Percentiles rank a stretch among this genome's conserved stretches.
Evolutionary conservation across 2,329 filamentous ascomycete species (phyloP).

Genomic region (Alternaria sp.): DNA sequence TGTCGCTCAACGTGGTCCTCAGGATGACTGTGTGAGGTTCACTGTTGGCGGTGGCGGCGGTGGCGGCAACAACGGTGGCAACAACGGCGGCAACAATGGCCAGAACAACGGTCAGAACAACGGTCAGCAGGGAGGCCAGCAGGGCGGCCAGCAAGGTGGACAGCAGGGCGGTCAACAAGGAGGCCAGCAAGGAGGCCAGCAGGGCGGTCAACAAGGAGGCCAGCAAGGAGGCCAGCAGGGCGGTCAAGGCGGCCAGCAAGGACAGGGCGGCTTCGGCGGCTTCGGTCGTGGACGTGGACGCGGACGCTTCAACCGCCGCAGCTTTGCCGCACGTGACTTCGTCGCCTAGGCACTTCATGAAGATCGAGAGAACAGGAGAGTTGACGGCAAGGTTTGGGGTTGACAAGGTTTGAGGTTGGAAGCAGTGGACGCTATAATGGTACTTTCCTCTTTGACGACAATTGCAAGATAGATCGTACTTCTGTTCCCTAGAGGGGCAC

Average conservation of each 20-base stretch:
- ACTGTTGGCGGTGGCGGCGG: conserved; percentile 43
- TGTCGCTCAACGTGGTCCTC: conserved; percentile 60
- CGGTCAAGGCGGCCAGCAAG: conserved; percentile 9
- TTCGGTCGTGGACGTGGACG: conserved; percentile 20
- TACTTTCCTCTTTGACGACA: conserved; percentile 28
- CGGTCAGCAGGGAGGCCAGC: not conserved
- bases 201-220: not conserved
- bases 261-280: conserved; percentile 20
- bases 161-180: conserved; percentile 2
- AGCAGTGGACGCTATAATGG: conserved; percentile 36
- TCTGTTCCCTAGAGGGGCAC: conserved; percentile 32
- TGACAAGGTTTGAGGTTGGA: conserved; percentile 1
- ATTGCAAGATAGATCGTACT: conserved; percentile 33
- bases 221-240: conserved; percentile 5
- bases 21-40: conserved; percentile 62
- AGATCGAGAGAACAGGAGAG: not conserved
- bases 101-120: conserved; percentile 6
- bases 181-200: not conserved
- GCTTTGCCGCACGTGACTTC: conserved; percentile 43
- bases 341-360: conserved; percentile 31
- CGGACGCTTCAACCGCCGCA: conserved; percentile 21
- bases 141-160: not conserved
- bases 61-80: conserved; percentile 14
- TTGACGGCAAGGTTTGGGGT: not conserved
- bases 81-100: conserved; percentile 12